phyloP scores from a whole-genome alignment of 169 alveolate genomes.

The Plasmodium coatneyi region DNA sequence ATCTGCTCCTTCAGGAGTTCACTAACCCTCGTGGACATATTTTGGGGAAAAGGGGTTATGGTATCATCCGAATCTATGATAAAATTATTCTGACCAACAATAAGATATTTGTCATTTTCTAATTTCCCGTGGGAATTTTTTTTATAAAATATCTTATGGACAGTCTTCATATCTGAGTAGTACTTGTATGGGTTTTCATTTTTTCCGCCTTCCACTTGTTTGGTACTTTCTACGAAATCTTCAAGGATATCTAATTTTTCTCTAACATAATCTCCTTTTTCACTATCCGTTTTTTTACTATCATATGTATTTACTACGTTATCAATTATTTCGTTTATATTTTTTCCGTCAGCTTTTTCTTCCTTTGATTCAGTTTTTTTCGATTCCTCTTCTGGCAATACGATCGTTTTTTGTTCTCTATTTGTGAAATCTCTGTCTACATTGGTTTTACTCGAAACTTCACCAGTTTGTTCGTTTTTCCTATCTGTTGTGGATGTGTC shows the following conservation, averaged over 20 bases:
- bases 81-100: conserved; percentile 64
- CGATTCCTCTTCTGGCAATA: conserved; percentile 8
- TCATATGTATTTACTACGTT: conserved; percentile 6
- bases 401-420: background rate
- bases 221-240: conserved; percentile 34
- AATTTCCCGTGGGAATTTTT: conserved; percentile 15
- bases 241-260: conserved; percentile 28
- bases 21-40: conserved; percentile 12
- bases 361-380: background rate
- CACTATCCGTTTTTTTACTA: background rate
- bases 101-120: conserved; percentile 21
- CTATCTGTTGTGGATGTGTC: background rate
- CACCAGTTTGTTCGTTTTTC: background rate
- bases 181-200: conserved; percentile 30
- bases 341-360: background rate
- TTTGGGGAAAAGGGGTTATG: conserved; percentile 18
- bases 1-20: conserved; percentile 19
- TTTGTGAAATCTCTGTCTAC: conserved; percentile 3
- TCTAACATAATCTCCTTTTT: background rate
- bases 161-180: conserved; percentile 33
- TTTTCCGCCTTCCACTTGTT: conserved; percentile 3
- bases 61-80: conserved; percentile 56
- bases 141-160: conserved; percentile 41
- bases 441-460: background rate
- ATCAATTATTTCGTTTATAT: conserved; percentile 24